These are phyloP conservation scores for Verticillium albo-atrum DNA, from an alignment of 2,329 filamentous ascomycete genomes.

Conservation along the genomic window DNA sequence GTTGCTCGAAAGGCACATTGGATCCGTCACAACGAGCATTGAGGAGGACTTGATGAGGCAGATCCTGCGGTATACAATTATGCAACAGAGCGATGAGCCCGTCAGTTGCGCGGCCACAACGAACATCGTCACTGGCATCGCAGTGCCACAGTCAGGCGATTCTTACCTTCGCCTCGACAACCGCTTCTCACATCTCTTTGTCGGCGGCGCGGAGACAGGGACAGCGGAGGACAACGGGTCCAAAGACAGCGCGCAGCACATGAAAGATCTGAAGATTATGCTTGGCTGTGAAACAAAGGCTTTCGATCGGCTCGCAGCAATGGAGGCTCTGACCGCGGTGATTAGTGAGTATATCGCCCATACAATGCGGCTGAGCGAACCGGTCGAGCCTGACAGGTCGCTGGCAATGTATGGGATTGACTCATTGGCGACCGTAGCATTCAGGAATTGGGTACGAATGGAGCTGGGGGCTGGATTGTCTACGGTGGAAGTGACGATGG, in stretches of 20 bases:
- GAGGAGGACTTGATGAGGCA: neutral
- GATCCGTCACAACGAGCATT: neutral
- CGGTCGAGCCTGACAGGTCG: slow-evolving; percentile 18
- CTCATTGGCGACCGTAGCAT: slow-evolving; percentile 22
- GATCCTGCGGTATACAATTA: neutral
- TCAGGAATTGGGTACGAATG: slow-evolving; percentile 19
- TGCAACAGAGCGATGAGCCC: neutral
- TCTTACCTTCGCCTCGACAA: neutral
- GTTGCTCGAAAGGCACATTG: slow-evolving; percentile 15
- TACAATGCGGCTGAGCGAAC: slow-evolving; percentile 16
- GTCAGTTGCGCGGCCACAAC: neutral
- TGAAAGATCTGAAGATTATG: neutral
- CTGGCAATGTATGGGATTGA: slow-evolving; percentile 22
- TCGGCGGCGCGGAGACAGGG: neutral
- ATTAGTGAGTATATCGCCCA: slow-evolving; percentile 16
- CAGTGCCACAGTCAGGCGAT: neutral
- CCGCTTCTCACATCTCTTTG: neutral
- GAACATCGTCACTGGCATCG: neutral
- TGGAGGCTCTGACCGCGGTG: slow-evolving; percentile 15
- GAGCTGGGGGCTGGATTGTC: slow-evolving; percentile 19
- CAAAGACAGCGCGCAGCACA: neutral
- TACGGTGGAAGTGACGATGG: slow-evolving; percentile 22
- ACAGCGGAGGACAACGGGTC: neutral
- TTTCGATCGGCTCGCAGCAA: slow-evolving; percentile 10
- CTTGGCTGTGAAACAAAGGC: neutral